Evolutionary conservation across 2,329 filamentous ascomycete genomes (phyloP), one percentile per base, ranked within the genome.

Genomic region (Microcyclospora tardicrescens): DNA sequence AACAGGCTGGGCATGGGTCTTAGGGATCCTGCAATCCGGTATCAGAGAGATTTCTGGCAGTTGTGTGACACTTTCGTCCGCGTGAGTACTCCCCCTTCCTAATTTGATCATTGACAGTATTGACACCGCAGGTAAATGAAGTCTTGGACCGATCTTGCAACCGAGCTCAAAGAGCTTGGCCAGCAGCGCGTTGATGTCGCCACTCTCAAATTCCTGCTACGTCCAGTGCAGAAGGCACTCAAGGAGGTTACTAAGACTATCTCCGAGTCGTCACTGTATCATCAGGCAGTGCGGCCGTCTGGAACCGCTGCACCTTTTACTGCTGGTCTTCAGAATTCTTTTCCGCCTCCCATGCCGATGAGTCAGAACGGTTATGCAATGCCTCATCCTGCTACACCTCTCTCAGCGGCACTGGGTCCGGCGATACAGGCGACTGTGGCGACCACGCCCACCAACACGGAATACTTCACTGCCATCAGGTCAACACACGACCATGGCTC

Each of bases 321-420:
- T 11, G 35, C 47, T 5, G 38, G 39, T 28, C 38, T 52, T 28
- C 52, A 55, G 39, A 49, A 46, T 12, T 42, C 44, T n/a, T 40
- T 52, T 37, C 44, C 50, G 14, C 55, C 13, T 52, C 36, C 13
- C 47, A 44, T 32, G 38, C 31, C 24, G 34, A 47, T 24, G 13
- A 34, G 9, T 32, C 40, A 37, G 11, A 42, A 31, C 36, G 70
- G 66, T 10, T 71, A 71, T 34, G 67, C 69, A 15, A 64, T 72
- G 9, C 68, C 73, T 10, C 63, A 86, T 29, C 86, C 87, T 8
- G 85, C 91, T 53, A 95, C 87, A 1, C 87, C 89, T 6, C 73
- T 94, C 44, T 91, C 84, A 51, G 87, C 86, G 12, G 87, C 87
- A 1, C 69, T 95, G 5, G 89, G 87, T 0, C 85, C 87, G 5